Evolutionary conservation across 202 grass and related monocot species (phyloP).

Genomic region (Elaeis oleifera): DNA sequence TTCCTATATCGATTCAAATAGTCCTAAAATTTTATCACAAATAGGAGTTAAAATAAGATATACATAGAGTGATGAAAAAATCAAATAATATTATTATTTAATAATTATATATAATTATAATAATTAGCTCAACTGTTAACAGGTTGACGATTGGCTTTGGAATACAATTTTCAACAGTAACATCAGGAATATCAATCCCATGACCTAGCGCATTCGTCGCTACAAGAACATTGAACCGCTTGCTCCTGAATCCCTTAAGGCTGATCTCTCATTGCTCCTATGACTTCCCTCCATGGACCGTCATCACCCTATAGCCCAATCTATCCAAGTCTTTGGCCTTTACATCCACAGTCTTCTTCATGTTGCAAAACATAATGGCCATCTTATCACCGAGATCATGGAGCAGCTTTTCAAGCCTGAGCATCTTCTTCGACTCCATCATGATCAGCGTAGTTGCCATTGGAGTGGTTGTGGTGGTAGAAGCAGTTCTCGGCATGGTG

Average conservation of each 20-base stretch:
- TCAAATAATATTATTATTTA: too few relatives aligned
- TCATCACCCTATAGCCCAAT: slow-evolving; percentile 67
- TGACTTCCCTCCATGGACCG: slow-evolving; percentile 81
- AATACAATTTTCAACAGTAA: too few relatives aligned
- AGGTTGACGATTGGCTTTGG: too few relatives aligned
- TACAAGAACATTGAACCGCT: slow-evolving; percentile 88
- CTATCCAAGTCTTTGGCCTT: slow-evolving; percentile 78
- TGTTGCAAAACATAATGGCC: slow-evolving; percentile 88
- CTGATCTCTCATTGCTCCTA: slow-evolving; percentile 86
- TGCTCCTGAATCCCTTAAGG: slow-evolving; percentile 82
- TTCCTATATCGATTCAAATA: too few relatives aligned
- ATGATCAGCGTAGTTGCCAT: slow-evolving; percentile 31
- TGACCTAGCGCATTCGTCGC: slow-evolving; percentile 87
- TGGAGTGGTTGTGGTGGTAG: too few relatives aligned
- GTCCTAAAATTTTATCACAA: too few relatives aligned
- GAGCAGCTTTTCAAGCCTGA: slow-evolving; percentile 70
- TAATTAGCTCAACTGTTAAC: too few relatives aligned
- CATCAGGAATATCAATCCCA: slow-evolving; percentile 82
- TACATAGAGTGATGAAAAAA: too few relatives aligned
- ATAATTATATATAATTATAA: too few relatives aligned
- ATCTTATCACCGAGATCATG: slow-evolving; percentile 77
- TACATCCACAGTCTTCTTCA: slow-evolving; percentile 78
- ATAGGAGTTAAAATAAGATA: too few relatives aligned
- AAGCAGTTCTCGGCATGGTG: too few relatives aligned
- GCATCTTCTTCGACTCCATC: slow-evolving; percentile 79